Evolutionary conservation across 352 stramenopile genomes (phyloP).

Genomic region (Globisporangium solare): DNA sequence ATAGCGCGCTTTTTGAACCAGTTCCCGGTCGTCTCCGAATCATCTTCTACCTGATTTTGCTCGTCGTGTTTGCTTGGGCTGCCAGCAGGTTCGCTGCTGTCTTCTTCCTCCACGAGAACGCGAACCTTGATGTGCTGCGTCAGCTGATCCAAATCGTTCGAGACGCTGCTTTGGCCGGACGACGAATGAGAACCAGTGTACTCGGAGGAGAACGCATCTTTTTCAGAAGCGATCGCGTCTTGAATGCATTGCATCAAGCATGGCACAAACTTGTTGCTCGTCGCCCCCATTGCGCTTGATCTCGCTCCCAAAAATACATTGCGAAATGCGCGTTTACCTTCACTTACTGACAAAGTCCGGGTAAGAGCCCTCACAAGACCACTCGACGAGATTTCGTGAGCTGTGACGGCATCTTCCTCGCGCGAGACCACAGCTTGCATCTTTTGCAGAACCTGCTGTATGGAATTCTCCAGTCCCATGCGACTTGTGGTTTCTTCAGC

Average conservation of each 20-base stretch:
- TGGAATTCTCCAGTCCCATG: not conserved
- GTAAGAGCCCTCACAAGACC: conserved; percentile 45
- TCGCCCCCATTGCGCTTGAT: not conserved
- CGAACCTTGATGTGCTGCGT: conserved; percentile 72
- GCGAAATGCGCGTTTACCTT: conserved; percentile 32
- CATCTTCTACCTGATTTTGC: conserved; percentile 3
- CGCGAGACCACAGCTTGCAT: conserved; percentile 28
- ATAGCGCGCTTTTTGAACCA: conserved; percentile 25
- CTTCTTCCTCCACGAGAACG: conserved; percentile 50
- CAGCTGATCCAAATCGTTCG: conserved; percentile 54
- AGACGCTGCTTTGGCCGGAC: conserved; percentile 18
- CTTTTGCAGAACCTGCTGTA: conserved; percentile 11
- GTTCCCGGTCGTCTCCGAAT: conserved; percentile 11
- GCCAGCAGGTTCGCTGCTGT: not conserved
- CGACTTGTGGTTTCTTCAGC: not conserved
- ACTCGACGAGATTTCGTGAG: conserved; percentile 58
- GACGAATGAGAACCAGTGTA: not conserved
- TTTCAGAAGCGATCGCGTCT: conserved; percentile 58
- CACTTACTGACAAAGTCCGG: conserved; percentile 19
- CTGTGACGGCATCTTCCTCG: conserved; percentile 35
- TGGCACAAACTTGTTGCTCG: conserved; percentile 3
- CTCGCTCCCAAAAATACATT: conserved; percentile 21
- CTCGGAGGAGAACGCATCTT: conserved; percentile 47
- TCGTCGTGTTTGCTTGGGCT: conserved; percentile 34
- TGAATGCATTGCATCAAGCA: conserved; percentile 48